Base-by-base conservation (phyloP, 768 basidiomycete genomes). In the Rhizopogon salebrosus region DNA sequence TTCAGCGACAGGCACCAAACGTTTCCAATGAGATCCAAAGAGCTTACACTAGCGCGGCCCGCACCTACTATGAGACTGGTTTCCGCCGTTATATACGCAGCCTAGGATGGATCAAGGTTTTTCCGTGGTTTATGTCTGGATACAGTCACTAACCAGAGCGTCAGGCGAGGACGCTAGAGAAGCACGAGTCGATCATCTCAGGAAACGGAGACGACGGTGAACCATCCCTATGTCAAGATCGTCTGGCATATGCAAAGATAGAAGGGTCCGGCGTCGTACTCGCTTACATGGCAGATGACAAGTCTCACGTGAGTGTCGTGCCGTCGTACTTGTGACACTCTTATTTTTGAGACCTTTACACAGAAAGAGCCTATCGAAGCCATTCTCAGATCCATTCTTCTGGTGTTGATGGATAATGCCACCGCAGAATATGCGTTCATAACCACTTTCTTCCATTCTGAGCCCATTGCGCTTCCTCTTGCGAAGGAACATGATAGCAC, bases 381-480 rank as follows among this genome's bases (percentile, higher is more conserved):
- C 0, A 73, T 98, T 22, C 76, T 92, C 57, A 84, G 95, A 23
- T 95, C 95, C 0, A 72, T 92, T 23, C 72, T 93, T 43, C 74
- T 98, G 48, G 95, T 97, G 49, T 81, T 98, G 55, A 85, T 95
- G 80, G 94, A 98, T 72, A 98, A 99, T 63, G 87, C 91, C 3
- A 89, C 89, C 1, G 83, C 93, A 26, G 95, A 98, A 70, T 95
- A 94, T 69, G 76, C 84, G 1, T 98, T 98, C 62, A 70, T 97
- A 48, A 81, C 83, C 9, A 73, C 83, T 0, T 98, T 99, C 73
- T 98, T 98, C 72, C 74, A 80, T 6, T 59, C 60, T 4, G 66
- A 65, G 54, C 63, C 56, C 36, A 64, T 65, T 54, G 72, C 68
- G 42, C 61, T 67, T 6, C 60, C 65, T 1, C 67, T 71, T 18